phyloP scores from a whole-genome alignment of 2,329 filamentous ascomycete genomes.

The Alternaria solani region DNA sequence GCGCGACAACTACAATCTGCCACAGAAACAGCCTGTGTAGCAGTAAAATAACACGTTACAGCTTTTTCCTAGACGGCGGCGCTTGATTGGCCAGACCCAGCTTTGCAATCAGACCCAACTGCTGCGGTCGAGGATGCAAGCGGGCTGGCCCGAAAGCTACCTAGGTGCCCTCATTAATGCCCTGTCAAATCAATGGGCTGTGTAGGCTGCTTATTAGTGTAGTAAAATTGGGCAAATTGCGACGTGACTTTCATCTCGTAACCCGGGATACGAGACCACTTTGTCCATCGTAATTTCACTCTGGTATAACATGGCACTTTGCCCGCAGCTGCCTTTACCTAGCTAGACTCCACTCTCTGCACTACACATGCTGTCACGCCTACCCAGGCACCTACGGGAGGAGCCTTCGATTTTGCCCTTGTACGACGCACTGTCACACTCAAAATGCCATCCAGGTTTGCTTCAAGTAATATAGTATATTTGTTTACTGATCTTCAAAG shows the following conservation, averaged over 20 bases:
- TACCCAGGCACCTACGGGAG: too few relatives aligned
- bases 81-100: not conserved
- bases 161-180: conserved; percentile 13
- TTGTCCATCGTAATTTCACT: conserved; percentile 18
- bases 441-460: not conserved
- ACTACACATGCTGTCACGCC: not conserved
- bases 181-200: conserved; percentile 13
- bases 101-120: conserved; percentile 1
- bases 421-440: too few relatives aligned
- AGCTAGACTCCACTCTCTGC: not conserved
- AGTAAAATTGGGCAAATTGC: conserved; percentile 9
- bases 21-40: not conserved
- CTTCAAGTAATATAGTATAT: conserved; percentile 33
- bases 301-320: conserved; percentile 8
- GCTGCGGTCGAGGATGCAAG: not conserved
- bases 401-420: too few relatives aligned
- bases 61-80: too few relatives aligned
- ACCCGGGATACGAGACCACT: conserved; percentile 2
- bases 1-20: not conserved
- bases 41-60: not conserved
- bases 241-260: conserved; percentile 15
- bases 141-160: conserved; percentile 12
- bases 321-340: not conserved
- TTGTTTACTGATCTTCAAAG: conserved; percentile 35
- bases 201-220: not conserved